These are phyloP conservation scores for Crepidotus sp. DNA, from an alignment of 1,284 basidiomycete species.

Conservation along the genomic window DNA sequence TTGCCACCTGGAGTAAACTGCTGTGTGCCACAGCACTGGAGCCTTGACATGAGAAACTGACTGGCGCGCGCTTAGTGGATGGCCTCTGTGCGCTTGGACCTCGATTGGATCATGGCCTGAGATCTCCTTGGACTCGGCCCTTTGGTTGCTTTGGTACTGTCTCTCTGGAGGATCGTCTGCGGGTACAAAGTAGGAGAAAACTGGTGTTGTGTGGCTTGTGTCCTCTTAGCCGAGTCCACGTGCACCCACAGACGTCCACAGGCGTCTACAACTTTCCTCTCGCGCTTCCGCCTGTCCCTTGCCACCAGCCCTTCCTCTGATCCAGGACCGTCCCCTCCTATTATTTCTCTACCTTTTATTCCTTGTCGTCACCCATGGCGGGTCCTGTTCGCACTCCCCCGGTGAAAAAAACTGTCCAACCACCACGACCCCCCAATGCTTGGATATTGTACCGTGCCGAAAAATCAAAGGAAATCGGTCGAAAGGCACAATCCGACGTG, in stretches of 20 bases:
- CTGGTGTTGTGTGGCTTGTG: not conserved
- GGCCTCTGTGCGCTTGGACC: conserved; percentile 7
- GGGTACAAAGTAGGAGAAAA: not conserved
- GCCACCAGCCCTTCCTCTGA: conserved; percentile 1
- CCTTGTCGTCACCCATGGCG: conserved; percentile 15
- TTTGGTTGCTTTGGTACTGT: not conserved
- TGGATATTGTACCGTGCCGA: conserved; percentile 88
- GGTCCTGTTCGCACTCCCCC: conserved; percentile 22
- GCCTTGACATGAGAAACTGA: not conserved
- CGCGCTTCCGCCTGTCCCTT: not conserved
- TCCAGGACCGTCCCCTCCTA: not conserved
- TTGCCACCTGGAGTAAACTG: too few relatives aligned
- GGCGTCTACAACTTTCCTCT: not conserved
- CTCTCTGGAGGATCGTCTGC: not conserved
- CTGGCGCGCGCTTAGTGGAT: conserved; percentile 8
- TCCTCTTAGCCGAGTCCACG: not conserved
- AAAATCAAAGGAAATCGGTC: conserved; percentile 34
- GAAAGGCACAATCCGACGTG: conserved; percentile 61
- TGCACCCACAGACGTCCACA: not conserved
- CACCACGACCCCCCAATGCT: conserved; percentile 77
- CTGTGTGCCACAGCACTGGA: not conserved
- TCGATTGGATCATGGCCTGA: not conserved
- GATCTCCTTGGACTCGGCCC: not conserved
- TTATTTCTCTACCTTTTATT: conserved; percentile 1
- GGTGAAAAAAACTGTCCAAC: conserved; percentile 24